Evolutionary conservation across 2,329 filamentous ascomycete species (phyloP).

Genomic region (Paraphaeosphaeria sporulosa): DNA sequence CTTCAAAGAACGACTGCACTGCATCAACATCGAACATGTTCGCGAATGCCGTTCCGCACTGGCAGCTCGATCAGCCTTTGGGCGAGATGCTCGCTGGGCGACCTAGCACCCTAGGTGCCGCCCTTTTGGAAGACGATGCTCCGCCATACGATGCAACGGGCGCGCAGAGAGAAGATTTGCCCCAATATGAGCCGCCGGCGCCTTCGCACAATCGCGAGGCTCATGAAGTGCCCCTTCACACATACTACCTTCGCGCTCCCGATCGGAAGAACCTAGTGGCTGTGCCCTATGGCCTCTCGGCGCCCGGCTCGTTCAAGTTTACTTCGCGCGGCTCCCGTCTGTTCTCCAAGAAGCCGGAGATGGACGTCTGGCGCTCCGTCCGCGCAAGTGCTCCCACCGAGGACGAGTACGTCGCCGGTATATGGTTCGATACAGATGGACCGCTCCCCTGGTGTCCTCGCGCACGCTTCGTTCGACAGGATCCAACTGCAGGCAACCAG

Average conservation of each 20-base stretch:
- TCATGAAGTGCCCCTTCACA: conserved; percentile 18
- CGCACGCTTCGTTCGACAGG: conserved; percentile 32
- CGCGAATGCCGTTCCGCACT: background rate
- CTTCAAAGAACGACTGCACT: background rate
- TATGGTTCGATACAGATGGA: conserved; percentile 38
- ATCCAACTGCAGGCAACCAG: conserved; percentile 15
- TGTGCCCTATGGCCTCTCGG: conserved; percentile 20
- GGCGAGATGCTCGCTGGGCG: conserved; percentile 1
- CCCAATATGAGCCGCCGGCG: conserved; percentile 24
- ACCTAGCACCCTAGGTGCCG: conserved; percentile 4
- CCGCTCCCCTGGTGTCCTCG: conserved; percentile 44
- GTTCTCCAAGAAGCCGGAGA: conserved; percentile 45
- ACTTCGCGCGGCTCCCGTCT: conserved; percentile 32
- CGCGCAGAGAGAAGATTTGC: conserved; percentile 24
- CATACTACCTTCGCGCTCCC: conserved; percentile 25
- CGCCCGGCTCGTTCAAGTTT: conserved; percentile 35
- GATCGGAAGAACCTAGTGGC: conserved; percentile 22
- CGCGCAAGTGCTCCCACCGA: conserved; percentile 16
- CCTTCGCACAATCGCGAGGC: conserved; percentile 21
- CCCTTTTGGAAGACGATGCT: conserved; percentile 14
- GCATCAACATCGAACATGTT: background rate
- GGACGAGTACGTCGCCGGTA: conserved; percentile 33
- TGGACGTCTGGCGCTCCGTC: conserved; percentile 35
- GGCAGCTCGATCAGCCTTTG: conserved; percentile 4
- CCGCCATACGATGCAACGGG: background rate